Evolutionary conservation across 768 basidiomycete genomes (phyloP), one percentile per base, ranked within the genome.

Genomic region (Trametes cingulata): DNA sequence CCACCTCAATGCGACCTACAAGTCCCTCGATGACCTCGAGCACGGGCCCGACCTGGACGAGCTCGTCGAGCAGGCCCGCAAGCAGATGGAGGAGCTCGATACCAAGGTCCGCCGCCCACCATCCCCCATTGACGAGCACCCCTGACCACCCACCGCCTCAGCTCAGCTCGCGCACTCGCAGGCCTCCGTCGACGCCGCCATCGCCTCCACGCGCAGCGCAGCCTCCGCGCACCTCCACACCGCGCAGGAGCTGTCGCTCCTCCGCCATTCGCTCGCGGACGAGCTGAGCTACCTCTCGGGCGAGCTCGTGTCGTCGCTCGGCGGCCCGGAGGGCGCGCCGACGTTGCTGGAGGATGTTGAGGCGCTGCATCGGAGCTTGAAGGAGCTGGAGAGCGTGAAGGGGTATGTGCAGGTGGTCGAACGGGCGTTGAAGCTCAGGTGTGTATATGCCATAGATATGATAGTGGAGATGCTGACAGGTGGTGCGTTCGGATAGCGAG

Each of bases 291-390:
- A 82, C 59, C 75, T 96, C 27, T 83, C 84, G 5, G 74, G 79
- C 51, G 84, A 88, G 52, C 77, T 96, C 41, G 77, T 85, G 48
- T 88, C 87, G 1, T 77, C 82, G 2, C 64, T 83, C 27, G 76
- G 77, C 12, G 80, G 78, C 14, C 78, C 76, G 43, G 78, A 80
- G 10, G 74, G 71, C n/a, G 65, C 74, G 42, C 77, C 86, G 3
- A 92, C 88, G 0, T 74, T 98, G 5, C 77, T 96, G 10, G 90
- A 94, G 71, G 88, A 91, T 45, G 78, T 98, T 60, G 91, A 96
- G 69, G 82, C 79, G 0, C 73, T 95, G 63, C 92, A 95, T 68
- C 78, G 85, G 46, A 85, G 83, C 67, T 68, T 96, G 66, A 87
- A 85, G 70, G 88, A 93, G 68, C 78, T 97, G 39, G 81, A 91